These are phyloP conservation scores for Manihot esculenta DNA, from an alignment of 441 rosid genomes.

Conservation along the genomic window DNA sequence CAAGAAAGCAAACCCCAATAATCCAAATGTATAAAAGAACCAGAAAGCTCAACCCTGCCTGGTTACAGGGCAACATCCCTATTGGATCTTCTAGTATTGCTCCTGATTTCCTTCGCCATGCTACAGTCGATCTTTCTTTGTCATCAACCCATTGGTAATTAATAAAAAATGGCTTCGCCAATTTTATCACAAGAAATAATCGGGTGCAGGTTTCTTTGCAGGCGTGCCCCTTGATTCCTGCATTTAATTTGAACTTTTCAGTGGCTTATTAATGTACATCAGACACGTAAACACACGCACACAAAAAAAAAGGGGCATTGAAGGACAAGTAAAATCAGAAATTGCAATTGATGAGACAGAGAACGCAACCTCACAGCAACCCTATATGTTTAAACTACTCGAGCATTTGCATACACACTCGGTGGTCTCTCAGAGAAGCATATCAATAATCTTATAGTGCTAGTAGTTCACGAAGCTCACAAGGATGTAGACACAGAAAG, in stretches of 20 bases:
- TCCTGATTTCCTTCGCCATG: slow-evolving; percentile 16
- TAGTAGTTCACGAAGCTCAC: neutral
- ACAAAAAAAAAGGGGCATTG: neutral
- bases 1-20: slow-evolving; percentile 17
- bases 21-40: slow-evolving; percentile 15
- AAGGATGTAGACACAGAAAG: slow-evolving; percentile 1
- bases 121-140: slow-evolving; percentile 22
- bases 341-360: slow-evolving; percentile 1
- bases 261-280: neutral
- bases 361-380: no score
- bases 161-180: slow-evolving; percentile 14
- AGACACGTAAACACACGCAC: neutral
- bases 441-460: neutral
- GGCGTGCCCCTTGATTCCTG: slow-evolving; percentile 92
- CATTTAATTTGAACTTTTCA: slow-evolving; percentile 22
- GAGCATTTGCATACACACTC: neutral
- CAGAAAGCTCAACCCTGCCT: slow-evolving; percentile 15
- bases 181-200: slow-evolving; percentile 67
- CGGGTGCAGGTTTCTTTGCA: slow-evolving; percentile 78
- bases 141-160: slow-evolving; percentile 15
- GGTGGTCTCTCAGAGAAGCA: neutral
- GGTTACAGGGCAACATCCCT: slow-evolving; percentile 14
- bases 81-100: slow-evolving; percentile 12
- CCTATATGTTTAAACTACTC: neutral
- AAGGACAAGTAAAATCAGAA: neutral